Base-by-base conservation (phyloP, 2,329 filamentous ascomycete genomes). In the Botrytis deweyae region DNA sequence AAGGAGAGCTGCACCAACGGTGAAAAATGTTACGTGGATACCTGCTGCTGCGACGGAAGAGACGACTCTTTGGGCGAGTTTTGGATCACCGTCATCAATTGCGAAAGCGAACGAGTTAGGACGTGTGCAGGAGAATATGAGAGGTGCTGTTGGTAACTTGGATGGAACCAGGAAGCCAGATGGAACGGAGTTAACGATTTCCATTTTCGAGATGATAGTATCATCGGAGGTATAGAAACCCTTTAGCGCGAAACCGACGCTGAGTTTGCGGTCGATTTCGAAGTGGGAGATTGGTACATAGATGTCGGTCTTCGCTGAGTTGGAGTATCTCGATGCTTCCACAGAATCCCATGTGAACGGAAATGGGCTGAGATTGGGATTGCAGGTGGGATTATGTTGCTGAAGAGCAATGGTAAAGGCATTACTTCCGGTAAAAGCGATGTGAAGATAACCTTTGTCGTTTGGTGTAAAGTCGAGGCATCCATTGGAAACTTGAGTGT, bases 91-190 rank as follows among this genome's bases (percentile, higher is more conserved):
- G 80, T 93, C 91, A 79, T 92, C 91, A 76, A 93, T 92, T 68
- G 90, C 90, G 80, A 93, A 92, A 1, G 91, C 91, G 80, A 93
- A 92, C 0, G 88, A 90, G 82, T 92, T 91, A 65, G 90, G 90
- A 29, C 90, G 86, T 76, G 87, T 90, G 84, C 91, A 92, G 10
- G 87, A 84, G 78, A 92, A 88, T 64, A 90, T 83, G 49, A 92
- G 83, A 33, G 85, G 86, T 10, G 90, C 90, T 1, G 86, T 90
- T 0, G 89, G 86, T 44, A 90, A 82, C 82, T 92, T 92, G 73
- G 82, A 81, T 2, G 90, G 89, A 14, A 91, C 83, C 44, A 80
- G 83, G 75, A 87, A 86, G 29, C 82, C 81, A 0, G 82, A 75
- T 1, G 90, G 90, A 2, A 90, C 82, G 0, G 83, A 82, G 33